Conservation (phyloP, 768 basidiomycete genomes). For the Xerocomus potaroensis region DNA sequence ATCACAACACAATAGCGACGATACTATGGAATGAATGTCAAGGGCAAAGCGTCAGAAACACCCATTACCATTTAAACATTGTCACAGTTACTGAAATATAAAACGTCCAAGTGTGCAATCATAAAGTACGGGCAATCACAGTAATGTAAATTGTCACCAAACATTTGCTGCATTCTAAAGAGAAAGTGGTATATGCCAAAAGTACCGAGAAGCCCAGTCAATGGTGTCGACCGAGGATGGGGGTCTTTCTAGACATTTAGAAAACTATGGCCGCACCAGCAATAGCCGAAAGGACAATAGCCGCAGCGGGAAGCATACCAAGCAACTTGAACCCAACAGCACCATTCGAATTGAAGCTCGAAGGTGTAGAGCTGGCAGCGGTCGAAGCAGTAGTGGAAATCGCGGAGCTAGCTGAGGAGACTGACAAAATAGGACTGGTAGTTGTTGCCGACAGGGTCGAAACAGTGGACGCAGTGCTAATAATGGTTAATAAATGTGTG, state of each 20-base stretch:
- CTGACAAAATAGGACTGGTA: constrained; percentile 8
- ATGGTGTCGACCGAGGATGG: neutral
- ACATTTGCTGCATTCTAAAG: neutral
- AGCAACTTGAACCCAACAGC: constrained; percentile 31
- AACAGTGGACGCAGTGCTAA: neutral
- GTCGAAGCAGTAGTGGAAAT: constrained; percentile 7
- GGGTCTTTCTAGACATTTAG: constrained; percentile 26
- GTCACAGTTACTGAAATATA: neutral
- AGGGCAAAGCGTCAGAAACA: too few relatives aligned
- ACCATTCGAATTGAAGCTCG: constrained; percentile 18
- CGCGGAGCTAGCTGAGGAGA: neutral
- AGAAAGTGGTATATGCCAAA: constrained; percentile 16
- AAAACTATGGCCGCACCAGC: constrained; percentile 48
- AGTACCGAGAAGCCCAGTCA: neutral
- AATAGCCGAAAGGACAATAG: constrained; percentile 40
- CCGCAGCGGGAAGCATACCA: constrained; percentile 33
- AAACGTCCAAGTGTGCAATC: constrained; percentile 20
- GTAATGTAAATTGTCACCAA: constrained; percentile 16
- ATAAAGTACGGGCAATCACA: constrained; percentile 5
- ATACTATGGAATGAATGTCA: neutral
- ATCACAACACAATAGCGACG: neutral
- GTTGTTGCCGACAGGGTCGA: constrained; percentile 7
- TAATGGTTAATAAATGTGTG: neutral
- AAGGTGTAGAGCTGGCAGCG: constrained; percentile 21
- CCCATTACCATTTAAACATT: neutral